Evolutionary conservation across 495 filamentous ascomycete species (phyloP).

Genomic region (Podospora anserina): DNA sequence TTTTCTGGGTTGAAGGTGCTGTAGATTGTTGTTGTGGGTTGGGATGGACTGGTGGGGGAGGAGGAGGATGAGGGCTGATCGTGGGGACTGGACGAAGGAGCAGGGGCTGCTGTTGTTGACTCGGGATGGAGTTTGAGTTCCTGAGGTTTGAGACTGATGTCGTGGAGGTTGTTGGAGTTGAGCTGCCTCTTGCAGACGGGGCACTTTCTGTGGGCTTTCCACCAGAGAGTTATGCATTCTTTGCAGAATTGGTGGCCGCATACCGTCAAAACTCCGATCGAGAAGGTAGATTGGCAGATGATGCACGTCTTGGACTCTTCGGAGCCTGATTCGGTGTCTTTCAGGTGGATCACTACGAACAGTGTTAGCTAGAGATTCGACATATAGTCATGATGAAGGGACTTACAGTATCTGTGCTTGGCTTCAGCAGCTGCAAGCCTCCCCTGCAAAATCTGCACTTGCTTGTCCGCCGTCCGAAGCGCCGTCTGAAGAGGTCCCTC

Average conservation of each 20-base stretch:
- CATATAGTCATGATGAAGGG: neutral
- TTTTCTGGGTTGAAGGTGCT: slow-evolving; percentile 66
- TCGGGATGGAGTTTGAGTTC: slow-evolving; percentile 70
- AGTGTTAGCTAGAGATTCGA: slow-evolving; percentile 19
- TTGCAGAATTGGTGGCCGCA: slow-evolving; percentile 92
- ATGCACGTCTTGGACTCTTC: slow-evolving; percentile 65
- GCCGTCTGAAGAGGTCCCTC: slow-evolving; percentile 36
- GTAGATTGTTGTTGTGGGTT: slow-evolving; percentile 56
- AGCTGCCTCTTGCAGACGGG: slow-evolving; percentile 74
- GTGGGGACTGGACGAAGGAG: slow-evolving; percentile 14
- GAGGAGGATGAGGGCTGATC: neutral
- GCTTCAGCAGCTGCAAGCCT: slow-evolving; percentile 61
- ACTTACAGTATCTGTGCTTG: slow-evolving; percentile 67
- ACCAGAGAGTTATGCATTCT: slow-evolving; percentile 79
- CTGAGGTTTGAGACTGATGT: slow-evolving; percentile 79
- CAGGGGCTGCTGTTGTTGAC: neutral
- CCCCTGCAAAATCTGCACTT: slow-evolving; percentile 49
- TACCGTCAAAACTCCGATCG: slow-evolving; percentile 75
- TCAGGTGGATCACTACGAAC: slow-evolving; percentile 43
- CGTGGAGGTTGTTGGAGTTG: slow-evolving; percentile 61
- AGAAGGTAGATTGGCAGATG: slow-evolving; percentile 73
- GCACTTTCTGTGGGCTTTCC: slow-evolving; percentile 59
- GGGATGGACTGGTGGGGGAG: slow-evolving; percentile 1
- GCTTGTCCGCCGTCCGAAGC: slow-evolving; percentile 25
- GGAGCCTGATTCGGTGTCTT: slow-evolving; percentile 51